Evolutionary conservation across 169 alveolate genomes (phyloP).

Genomic region (Cyclospora cayetanensis): DNA sequence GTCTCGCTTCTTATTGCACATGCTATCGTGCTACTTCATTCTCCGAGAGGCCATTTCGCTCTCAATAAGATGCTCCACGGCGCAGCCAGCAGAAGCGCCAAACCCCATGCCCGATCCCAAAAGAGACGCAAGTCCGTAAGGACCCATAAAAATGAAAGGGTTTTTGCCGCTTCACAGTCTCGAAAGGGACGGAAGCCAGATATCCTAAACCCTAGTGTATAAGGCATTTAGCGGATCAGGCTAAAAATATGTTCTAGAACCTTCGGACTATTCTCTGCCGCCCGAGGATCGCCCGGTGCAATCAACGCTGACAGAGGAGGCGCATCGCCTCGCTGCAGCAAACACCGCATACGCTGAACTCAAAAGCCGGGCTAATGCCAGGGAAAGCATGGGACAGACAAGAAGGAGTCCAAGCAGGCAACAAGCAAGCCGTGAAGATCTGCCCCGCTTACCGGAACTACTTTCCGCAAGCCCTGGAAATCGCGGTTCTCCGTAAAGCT

Average conservation of each 20-base stretch:
- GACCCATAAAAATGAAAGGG: no score
- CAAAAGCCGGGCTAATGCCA: constrained; percentile 19
- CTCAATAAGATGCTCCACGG: no score
- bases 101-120: no score
- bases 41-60: no score
- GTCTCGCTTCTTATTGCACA: no score
- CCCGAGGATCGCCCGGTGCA: constrained; percentile 43
- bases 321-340: constrained; percentile 17
- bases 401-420: background rate
- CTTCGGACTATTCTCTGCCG: constrained; percentile 20
- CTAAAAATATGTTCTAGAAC: background rate
- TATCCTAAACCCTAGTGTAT: background rate
- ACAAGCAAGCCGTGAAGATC: background rate
- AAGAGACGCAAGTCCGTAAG: no score
- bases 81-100: no score
- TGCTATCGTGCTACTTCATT: no score
- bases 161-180: no score
- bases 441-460: constrained; percentile 18
- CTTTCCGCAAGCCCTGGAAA: constrained; percentile 43
- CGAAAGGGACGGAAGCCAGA: no score
- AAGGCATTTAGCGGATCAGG: background rate
- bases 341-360: background rate
- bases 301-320: background rate
- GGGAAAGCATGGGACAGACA: background rate
- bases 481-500: constrained; percentile 24